Conservation (phyloP, 768 basidiomycete genomes). For the Phlebiopsis gigantea region DNA sequence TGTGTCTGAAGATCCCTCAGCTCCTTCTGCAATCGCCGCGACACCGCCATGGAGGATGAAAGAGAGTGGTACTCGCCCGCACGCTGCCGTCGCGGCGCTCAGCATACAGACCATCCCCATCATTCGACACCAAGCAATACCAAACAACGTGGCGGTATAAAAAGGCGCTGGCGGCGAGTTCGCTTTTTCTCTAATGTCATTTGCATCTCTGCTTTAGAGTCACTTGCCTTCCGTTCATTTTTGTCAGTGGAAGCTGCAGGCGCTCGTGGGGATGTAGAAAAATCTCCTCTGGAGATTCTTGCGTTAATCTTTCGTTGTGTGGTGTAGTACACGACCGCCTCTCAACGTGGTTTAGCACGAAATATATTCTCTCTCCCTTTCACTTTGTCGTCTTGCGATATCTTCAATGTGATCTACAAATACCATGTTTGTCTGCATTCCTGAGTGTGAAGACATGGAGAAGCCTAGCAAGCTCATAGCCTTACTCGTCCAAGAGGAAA, state of each 20-base stretch:
- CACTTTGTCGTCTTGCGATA: too few species aligned
- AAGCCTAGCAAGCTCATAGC: too few species aligned
- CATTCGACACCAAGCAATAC: background rate
- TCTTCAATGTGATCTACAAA: too few species aligned
- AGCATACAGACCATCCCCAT: background rate
- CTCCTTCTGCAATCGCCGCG: conserved; percentile 63
- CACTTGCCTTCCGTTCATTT: conserved; percentile 13
- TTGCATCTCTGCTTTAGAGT: conserved; percentile 12
- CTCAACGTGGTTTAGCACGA: conserved; percentile 15
- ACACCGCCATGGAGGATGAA: background rate
- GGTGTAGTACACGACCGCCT: conserved; percentile 14
- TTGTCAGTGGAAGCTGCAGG: conserved; percentile 13
- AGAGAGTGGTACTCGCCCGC: background rate
- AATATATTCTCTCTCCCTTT: conserved; percentile 3
- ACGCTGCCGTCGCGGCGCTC: background rate
- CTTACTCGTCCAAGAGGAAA: too few species aligned
- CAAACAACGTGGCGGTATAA: conserved; percentile 9
- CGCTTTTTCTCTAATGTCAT: conserved; percentile 10
- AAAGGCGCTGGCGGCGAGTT: background rate
- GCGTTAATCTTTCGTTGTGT: conserved; percentile 16
- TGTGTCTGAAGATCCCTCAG: conserved; percentile 60
- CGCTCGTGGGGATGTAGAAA: conserved; percentile 15
- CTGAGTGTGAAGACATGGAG: too few species aligned
- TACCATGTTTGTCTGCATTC: too few species aligned
- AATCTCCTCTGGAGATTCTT: conserved; percentile 12